Evolutionary conservation across 352 stramenopile genomes (phyloP), one percentile per base, ranked within the genome.

Genomic region (Lagenidium sp.): DNA sequence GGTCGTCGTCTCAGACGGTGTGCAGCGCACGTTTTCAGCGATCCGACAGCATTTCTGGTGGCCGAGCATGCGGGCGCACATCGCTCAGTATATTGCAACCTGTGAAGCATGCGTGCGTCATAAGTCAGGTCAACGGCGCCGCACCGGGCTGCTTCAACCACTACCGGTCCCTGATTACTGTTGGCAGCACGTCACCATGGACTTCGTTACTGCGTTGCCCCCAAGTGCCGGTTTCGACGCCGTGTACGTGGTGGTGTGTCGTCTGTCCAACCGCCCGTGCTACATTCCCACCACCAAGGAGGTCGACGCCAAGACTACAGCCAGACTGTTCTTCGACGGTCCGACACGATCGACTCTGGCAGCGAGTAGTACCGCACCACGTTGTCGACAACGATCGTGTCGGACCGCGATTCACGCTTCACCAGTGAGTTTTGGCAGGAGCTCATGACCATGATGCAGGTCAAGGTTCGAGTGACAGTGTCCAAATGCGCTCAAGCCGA

Each of bases 241-340:
- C 5, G 42, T 56, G 18, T 53, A 53, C 22, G 40, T 50, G 3
- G 47, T 57, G 32, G 29, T 53, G 5, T 57, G 45, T 25, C 19
- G 43, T n/a, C 20, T 51, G 0, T 51, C 44, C 2, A 50, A 50
- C n/a, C 43, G 48, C 12, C 41, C 54, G 4, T 49, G 47, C 36
- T 50, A 57, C 36, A 41, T 50, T 23, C 44, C 55, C 8, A 63
- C 22, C 7, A 47, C 34, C 1, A 53, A 55, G 40, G 44, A 47
- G 10, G 41, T 55, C 3, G 45, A 53, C 37, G 47, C 47, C 7
- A 39, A 40, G 24, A 11, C 19, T 25, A 55, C 44, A 16, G 44
- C 48, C 6, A 22, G 34, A 19, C 16, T 55, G 21, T 58, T 59
- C 44, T 58, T 63, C 28, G 49, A 63, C n/a, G n/a, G n/a, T n/a